Percentiles rank a stretch among this genome's conserved stretches.
phyloP scores from a whole-genome alignment of 306 rosid genomes.

The Lablab purpureus region DNA sequence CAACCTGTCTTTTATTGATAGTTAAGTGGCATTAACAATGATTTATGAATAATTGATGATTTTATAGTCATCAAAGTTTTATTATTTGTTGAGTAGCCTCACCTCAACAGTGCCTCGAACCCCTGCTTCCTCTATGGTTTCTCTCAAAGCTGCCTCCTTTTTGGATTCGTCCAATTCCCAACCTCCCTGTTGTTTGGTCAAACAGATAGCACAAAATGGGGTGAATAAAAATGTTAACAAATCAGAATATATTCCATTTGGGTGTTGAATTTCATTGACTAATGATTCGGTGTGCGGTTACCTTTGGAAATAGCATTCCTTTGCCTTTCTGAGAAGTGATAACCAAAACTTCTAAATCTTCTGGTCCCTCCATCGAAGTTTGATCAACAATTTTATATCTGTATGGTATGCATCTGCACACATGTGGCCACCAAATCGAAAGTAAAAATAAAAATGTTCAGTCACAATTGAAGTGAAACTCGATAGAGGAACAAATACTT shows the following conservation, averaged over 20 bases:
- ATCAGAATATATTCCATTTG: background rate
- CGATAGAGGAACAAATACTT: background rate
- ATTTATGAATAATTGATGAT: too few species aligned
- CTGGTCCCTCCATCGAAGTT: constrained; percentile 37
- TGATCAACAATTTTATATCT: constrained; percentile 58
- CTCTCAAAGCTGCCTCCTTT: constrained; percentile 83
- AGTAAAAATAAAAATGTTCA: background rate
- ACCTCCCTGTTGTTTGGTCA: constrained; percentile 69
- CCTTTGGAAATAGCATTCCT: constrained; percentile 89
- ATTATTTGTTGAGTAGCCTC: too few species aligned
- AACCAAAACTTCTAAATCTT: constrained; percentile 77
- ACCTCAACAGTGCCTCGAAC: constrained; percentile 79
- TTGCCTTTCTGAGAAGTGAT: constrained; percentile 86
- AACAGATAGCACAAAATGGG: background rate
- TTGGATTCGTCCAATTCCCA: constrained; percentile 90
- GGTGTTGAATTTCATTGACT: constrained; percentile 13
- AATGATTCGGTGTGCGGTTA: constrained; percentile 26
- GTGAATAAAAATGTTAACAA: background rate
- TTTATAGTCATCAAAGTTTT: too few species aligned
- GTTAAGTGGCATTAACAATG: too few species aligned
- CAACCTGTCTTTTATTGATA: background rate
- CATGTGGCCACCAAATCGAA: background rate
- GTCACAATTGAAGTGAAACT: constrained; percentile 13
- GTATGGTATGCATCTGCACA: constrained; percentile 83
- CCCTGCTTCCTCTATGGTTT: constrained; percentile 90